phyloP scores from a whole-genome alignment of 495 filamentous ascomycete species.

The Neurospora sp. region DNA sequence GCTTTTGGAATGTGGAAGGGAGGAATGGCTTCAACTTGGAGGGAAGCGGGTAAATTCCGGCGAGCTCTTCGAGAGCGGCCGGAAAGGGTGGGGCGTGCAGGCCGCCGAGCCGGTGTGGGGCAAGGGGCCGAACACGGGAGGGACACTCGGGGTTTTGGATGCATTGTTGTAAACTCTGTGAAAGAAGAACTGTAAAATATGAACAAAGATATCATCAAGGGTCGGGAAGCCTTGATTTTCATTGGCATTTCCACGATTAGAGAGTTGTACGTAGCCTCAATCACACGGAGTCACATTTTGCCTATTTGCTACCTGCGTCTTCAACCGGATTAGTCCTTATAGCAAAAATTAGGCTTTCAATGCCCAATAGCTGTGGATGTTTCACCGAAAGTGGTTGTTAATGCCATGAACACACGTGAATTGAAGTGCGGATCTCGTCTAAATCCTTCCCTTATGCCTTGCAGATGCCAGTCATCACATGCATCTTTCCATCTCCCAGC shows the following conservation, averaged over 20 bases:
- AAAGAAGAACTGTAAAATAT: not conserved
- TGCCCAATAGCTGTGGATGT: not conserved
- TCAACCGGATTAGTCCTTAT: no score
- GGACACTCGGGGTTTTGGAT: not conserved
- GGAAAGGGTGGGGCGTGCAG: not conserved
- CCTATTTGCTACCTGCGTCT: not conserved
- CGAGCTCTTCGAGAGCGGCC: no score
- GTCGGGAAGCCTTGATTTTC: not conserved
- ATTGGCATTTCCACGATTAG: not conserved
- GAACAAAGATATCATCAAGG: not conserved
- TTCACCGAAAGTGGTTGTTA: no score
- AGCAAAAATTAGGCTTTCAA: no score
- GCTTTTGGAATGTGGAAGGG: no score
- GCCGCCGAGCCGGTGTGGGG: not conserved
- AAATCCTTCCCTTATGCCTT: not conserved
- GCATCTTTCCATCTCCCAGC: not conserved
- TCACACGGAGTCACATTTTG: not conserved
- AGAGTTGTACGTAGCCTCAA: not conserved
- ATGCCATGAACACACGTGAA: no score
- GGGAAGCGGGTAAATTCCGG: not conserved
- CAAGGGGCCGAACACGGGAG: not conserved
- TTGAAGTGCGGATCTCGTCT: not conserved
- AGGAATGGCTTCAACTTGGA: not conserved
- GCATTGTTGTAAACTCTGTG: not conserved
- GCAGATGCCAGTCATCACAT: not conserved